Evolutionary conservation across 805 yeast species (phyloP).

Genomic region (Yamadazyma sp.): DNA sequence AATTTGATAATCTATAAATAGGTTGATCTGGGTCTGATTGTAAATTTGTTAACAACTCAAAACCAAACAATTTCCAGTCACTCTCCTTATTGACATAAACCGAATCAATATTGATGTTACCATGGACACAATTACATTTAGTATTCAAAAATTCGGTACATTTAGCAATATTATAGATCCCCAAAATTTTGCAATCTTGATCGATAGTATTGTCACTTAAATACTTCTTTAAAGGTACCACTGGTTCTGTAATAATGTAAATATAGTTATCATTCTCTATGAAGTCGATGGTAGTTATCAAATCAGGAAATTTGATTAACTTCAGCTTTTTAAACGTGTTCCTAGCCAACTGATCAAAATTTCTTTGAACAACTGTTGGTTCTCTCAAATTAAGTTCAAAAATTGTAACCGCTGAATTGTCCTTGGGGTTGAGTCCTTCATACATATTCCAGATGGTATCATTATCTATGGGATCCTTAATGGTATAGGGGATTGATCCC

Average conservation of each 20-base stretch:
- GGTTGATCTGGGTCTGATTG: conserved; percentile 46
- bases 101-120: conserved; percentile 53
- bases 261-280: conserved; percentile 56
- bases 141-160: conserved; percentile 57
- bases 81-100: conserved; percentile 66
- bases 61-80: conserved; percentile 82
- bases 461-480: conserved; percentile 41
- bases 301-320: conserved; percentile 66
- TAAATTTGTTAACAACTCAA: conserved; percentile 60
- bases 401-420: conserved; percentile 53
- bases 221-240: conserved; percentile 47
- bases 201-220: conserved; percentile 25
- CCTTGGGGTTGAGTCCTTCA: conserved; percentile 54
- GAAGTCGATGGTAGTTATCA: conserved; percentile 59
- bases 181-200: conserved; percentile 36
- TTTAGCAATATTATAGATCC: conserved; percentile 52
- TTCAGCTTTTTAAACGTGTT: conserved; percentile 45
- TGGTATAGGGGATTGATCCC: conserved; percentile 53
- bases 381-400: conserved; percentile 58
- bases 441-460: conserved; percentile 58
- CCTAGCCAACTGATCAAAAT: conserved; percentile 28
- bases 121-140: conserved; percentile 61
- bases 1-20: conserved; percentile 32
- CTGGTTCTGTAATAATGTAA: conserved; percentile 67
- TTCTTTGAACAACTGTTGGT: conserved; percentile 25